Conservation (phyloP, 208 protist species). For the Zelonia costaricensis region DNA sequence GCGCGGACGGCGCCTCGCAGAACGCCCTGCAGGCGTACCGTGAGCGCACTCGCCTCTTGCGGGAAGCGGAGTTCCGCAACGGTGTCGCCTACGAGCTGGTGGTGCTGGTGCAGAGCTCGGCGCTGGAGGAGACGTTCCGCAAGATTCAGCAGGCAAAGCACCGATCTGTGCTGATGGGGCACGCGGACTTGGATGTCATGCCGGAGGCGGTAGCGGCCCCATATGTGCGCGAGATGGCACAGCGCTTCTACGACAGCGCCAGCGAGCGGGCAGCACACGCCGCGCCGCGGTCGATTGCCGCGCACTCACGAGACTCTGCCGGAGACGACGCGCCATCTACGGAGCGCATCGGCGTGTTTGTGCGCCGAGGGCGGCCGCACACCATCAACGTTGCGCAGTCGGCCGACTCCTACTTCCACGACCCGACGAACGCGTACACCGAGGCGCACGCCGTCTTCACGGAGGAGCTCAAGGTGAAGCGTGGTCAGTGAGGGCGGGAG, state of each 20-base stretch:
- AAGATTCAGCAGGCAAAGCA: conserved; percentile 64
- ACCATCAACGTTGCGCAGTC: conserved; percentile 57
- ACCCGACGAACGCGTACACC: conserved; percentile 77
- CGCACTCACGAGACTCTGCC: no score
- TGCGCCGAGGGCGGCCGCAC: conserved; percentile 31
- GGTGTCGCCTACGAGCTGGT: conserved; percentile 66
- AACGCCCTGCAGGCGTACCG: conserved; percentile 48
- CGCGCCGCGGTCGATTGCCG: neutral
- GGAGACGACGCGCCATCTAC: neutral
- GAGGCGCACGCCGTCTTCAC: conserved; percentile 87
- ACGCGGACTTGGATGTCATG: conserved; percentile 77
- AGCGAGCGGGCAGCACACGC: conserved; percentile 9
- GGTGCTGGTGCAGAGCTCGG: conserved; percentile 72
- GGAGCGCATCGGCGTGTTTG: conserved; percentile 44
- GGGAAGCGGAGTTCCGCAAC: conserved; percentile 54
- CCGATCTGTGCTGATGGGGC: conserved; percentile 68
- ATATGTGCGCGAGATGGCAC: conserved; percentile 63
- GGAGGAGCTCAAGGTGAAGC: conserved; percentile 69
- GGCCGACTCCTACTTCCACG: conserved; percentile 83
- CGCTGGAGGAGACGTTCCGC: conserved; percentile 48
- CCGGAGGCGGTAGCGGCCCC: conserved; percentile 61
- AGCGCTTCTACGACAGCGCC: conserved; percentile 59
- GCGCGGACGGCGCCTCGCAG: neutral
- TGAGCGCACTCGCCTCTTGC: conserved; percentile 39
- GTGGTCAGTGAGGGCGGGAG: conserved; percentile 14